Evolutionary conservation across 2,329 filamentous ascomycete genomes (phyloP).

Genomic region (Colletotrichum paranaense): DNA sequence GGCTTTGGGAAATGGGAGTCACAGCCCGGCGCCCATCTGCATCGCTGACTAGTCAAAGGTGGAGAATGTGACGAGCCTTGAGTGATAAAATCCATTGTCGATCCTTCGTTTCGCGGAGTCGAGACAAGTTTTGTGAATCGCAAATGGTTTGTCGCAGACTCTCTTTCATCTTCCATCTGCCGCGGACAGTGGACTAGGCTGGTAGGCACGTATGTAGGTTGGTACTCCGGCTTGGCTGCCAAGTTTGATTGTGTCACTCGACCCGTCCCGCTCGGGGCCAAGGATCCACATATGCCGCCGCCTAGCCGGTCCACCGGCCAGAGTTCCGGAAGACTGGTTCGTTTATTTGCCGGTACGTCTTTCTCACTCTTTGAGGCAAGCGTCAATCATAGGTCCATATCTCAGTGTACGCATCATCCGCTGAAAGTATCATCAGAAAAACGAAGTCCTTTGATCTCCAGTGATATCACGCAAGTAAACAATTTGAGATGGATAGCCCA

Average conservation of each 20-base stretch:
- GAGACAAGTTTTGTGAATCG: neutral
- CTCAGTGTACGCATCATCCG: slow-evolving; percentile 12
- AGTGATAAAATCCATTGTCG: neutral
- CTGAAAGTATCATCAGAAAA: neutral
- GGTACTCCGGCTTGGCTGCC: neutral
- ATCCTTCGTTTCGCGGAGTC: neutral
- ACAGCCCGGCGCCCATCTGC: neutral
- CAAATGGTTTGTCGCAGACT: neutral
- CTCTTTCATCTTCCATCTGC: neutral
- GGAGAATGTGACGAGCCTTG: neutral
- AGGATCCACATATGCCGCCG: slow-evolving; percentile 20
- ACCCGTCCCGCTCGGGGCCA: slow-evolving; percentile 19
- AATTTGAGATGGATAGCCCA: neutral
- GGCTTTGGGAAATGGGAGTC: neutral
- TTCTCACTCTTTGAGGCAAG: slow-evolving; percentile 12
- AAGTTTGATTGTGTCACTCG: slow-evolving; percentile 21
- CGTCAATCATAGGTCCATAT: neutral
- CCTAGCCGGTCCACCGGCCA: slow-evolving; percentile 12
- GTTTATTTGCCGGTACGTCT: slow-evolving; percentile 6
- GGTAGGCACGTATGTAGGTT: neutral
- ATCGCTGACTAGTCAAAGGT: neutral
- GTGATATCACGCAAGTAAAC: neutral
- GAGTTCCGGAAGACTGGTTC: slow-evolving; percentile 2
- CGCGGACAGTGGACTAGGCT: neutral
- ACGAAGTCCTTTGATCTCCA: neutral